Conservation (phyloP, 306 rosid genomes). For the Sophora flavescens region DNA sequence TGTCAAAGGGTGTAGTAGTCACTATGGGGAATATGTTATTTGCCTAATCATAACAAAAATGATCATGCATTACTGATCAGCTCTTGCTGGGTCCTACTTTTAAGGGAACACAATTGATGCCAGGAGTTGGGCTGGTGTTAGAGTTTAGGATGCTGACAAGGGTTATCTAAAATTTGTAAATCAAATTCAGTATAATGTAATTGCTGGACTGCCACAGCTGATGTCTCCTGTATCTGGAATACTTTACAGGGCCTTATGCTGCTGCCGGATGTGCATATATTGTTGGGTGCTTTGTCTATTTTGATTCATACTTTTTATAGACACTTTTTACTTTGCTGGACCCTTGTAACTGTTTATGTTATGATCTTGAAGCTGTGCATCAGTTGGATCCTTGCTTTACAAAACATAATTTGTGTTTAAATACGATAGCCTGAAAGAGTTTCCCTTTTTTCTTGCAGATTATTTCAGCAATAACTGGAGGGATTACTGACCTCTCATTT, state of each 20-base stretch:
- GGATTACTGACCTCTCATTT: conserved; percentile 87
- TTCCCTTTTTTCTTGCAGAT: conserved; percentile 69
- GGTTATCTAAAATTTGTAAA: neutral
- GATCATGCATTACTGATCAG: conserved; percentile 6
- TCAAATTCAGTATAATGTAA: conserved; percentile 1
- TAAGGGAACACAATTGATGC: conserved; percentile 4
- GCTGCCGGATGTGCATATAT: neutral
- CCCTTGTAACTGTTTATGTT: conserved; percentile 6
- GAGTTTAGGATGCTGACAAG: conserved; percentile 19
- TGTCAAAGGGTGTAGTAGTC: conserved; percentile 35
- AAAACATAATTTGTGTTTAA: conserved; percentile 25
- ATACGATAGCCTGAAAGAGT: conserved; percentile 27
- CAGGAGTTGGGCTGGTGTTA: neutral
- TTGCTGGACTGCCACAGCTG: neutral
- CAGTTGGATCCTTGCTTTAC: conserved; percentile 17
- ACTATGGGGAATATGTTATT: neutral
- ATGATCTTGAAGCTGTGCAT: conserved; percentile 33
- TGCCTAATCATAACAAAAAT: conserved; percentile 26
- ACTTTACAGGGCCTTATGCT: conserved; percentile 22
- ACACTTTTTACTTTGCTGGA: neutral
- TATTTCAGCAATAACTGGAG: conserved; percentile 95
- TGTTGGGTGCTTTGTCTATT: conserved; percentile 19
- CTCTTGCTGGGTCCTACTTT: conserved; percentile 13
- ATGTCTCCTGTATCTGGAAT: neutral
- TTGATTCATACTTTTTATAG: conserved; percentile 22